phyloP scores from a whole-genome alignment of 2,329 filamentous ascomycete genomes.

The Fusarium goolgardi region DNA sequence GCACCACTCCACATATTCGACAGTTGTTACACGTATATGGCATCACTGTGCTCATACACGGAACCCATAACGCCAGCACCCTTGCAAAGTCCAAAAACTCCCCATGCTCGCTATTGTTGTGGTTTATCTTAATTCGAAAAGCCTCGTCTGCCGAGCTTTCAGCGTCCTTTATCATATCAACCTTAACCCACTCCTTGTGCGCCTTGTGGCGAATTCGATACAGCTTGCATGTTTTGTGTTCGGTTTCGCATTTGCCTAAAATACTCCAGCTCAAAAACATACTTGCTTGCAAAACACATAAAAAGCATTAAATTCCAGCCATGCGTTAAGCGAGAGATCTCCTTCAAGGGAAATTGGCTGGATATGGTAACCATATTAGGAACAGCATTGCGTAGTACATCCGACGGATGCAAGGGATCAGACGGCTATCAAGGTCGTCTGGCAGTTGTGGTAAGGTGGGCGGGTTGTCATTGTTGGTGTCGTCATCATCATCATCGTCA shows the following conservation, averaged over 20 bases:
- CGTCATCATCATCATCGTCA: constrained; percentile 42
- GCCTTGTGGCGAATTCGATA: constrained; percentile 28
- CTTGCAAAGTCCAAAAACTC: constrained; percentile 29
- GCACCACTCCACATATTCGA: constrained; percentile 8
- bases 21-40: constrained; percentile 34
- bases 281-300: constrained; percentile 32
- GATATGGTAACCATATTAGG: constrained; percentile 23
- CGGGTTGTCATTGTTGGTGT: constrained; percentile 30
- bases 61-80: constrained; percentile 34
- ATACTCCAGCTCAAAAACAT: constrained; percentile 23
- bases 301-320: constrained; percentile 31
- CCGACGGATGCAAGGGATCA: constrained; percentile 14
- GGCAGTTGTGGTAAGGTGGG: constrained; percentile 23
- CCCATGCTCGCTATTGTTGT: constrained; percentile 40
- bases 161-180: constrained; percentile 10
- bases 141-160: constrained; percentile 4
- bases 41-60: constrained; percentile 33
- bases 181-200: constrained; percentile 20
- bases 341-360: constrained; percentile 26
- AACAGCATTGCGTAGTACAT: constrained; percentile 26
- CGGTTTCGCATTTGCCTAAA: constrained; percentile 27
- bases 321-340: constrained; percentile 36
- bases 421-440: constrained; percentile 28
- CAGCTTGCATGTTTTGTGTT: constrained; percentile 28
- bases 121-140: constrained; percentile 31